Base-by-base conservation (phyloP, 2,329 filamentous ascomycete species). In the Neophaeococcomyces aloes region DNA sequence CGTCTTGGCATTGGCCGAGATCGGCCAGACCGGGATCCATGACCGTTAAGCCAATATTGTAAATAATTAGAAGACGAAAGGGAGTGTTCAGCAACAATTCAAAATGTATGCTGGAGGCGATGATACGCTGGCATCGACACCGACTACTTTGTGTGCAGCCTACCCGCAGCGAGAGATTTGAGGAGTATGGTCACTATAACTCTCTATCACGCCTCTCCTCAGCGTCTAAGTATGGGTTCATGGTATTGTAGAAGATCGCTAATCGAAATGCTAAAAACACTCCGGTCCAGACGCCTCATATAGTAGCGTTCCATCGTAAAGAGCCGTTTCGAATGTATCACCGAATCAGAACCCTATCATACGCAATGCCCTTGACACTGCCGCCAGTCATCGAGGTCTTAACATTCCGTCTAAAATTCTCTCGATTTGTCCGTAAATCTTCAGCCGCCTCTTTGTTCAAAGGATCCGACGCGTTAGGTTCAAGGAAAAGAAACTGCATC, bases 361-460 rank as follows among this genome's bases (percentile, higher is more conserved):
- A 98, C 5, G 66, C 63, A 54, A 79, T 71, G 2, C 79, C 81
- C 63, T 78, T 80, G 31, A 96, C 79, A 1, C 67, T 67, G 5
- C 87, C 86, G 41, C 91, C 91, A 3, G 70, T 72, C 85, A 98
- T 94, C 5, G 86, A 75, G 17, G 73, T 74, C 57, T 84, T 76
- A 30, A 96, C 91, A 59, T 96, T 95, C 48, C 86, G 74, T 72
- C 88, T 91, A 68, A 98, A 98, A 23, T 73, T 77, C 42, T 96
- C 91, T 29, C 87, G 71, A 63, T 91, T 94, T 37, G 73, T 72
- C 57, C 89, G 79, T 55, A 98, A 70, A 60, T 96, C 91, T 49
- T 95, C 87, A 3, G 91, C 91, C 0, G 91, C 91, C 59, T 96
- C 89, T 71, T 98, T 95, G 67, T 98, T 98, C 48, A 98, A 70